A percentile compares a stretch with the other conserved stretches of the same genome.
phyloP scores from a whole-genome alignment of 2,329 filamentous ascomycete species.

The Fusarium pseudoanthophilum region DNA sequence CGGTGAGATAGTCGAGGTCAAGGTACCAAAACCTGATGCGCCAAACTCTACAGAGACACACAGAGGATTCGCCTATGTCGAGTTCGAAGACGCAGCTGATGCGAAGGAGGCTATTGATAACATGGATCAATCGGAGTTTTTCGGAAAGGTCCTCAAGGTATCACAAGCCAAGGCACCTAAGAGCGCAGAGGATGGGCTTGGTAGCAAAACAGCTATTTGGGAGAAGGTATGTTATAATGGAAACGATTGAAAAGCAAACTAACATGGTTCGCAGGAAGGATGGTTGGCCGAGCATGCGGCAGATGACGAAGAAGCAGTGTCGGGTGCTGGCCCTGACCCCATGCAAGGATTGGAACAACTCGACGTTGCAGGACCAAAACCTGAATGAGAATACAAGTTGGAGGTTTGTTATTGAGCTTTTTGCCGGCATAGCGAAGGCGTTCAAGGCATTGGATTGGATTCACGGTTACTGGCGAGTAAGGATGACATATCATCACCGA shows the following conservation, averaged over 20 bases:
- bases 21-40: conserved; percentile 86
- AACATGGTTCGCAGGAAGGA: conserved; percentile 73
- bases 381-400: conserved; percentile 59
- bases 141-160: conserved; percentile 91
- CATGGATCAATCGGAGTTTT: conserved; percentile 97
- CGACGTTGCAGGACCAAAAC: conserved; percentile 92
- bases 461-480: conserved; percentile 35
- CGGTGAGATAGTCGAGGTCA: conserved; percentile 92
- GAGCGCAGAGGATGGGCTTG: conserved; percentile 85
- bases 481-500: conserved; percentile 40
- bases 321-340: conserved; percentile 75
- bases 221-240: conserved; percentile 78
- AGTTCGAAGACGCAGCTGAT: conserved; percentile 87
- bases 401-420: conserved; percentile 35
- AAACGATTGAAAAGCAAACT: conserved; percentile 10
- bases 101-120: conserved; percentile 97
- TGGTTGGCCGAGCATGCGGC: conserved; percentile 91
- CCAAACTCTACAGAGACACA: conserved; percentile 83
- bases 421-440: conserved; percentile 60
- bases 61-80: conserved; percentile 95
- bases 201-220: conserved; percentile 95
- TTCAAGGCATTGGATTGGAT: conserved; percentile 47
- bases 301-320: conserved; percentile 44
- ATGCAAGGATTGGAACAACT: conserved; percentile 96
- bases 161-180: conserved; percentile 93